A percentile compares a stretch with the other conserved stretches of the same genome.
These are phyloP conservation scores for Hordeum vulgare DNA, from an alignment of 176 grass and related monocot species.

Conservation along the genomic window DNA sequence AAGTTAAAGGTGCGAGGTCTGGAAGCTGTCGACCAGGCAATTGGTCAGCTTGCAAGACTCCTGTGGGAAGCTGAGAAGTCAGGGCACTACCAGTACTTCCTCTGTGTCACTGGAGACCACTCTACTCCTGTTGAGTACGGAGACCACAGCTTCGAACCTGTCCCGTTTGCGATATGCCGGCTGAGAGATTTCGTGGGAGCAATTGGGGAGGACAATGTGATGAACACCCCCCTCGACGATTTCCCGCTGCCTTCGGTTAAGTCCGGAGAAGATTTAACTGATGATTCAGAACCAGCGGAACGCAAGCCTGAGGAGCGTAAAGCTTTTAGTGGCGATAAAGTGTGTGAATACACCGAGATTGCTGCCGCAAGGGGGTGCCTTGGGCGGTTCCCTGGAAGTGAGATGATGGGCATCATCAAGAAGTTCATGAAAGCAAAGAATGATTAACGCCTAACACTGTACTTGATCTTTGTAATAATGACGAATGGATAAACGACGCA, in stretches of 20 bases:
- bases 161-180: slow-evolving; percentile 68
- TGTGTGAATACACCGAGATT: slow-evolving; percentile 69
- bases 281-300: slow-evolving; percentile 1
- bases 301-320: neutral
- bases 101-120: slow-evolving; percentile 92
- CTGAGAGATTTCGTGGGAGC: slow-evolving; percentile 59
- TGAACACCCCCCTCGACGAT: slow-evolving; percentile 46
- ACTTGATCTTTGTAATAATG: slow-evolving; percentile 21
- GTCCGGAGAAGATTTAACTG: slow-evolving; percentile 46
- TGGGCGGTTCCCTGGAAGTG: slow-evolving; percentile 86
- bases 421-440: slow-evolving; percentile 87
- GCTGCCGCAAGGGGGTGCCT: slow-evolving; percentile 70
- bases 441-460: slow-evolving; percentile 35
- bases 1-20: slow-evolving; percentile 70
- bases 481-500: neutral
- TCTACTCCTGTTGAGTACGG: slow-evolving; percentile 93
- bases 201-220: slow-evolving; percentile 58
- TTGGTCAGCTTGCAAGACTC: slow-evolving; percentile 74
- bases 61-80: slow-evolving; percentile 79
- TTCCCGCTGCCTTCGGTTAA: slow-evolving; percentile 64
- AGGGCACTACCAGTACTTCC: slow-evolving; percentile 56
- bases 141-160: slow-evolving; percentile 84
- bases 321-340: slow-evolving; percentile 56
- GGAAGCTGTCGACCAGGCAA: slow-evolving; percentile 79
- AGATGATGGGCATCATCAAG: slow-evolving; percentile 97